These are phyloP conservation scores for Solanum lycopersicoides DNA, from an alignment of 257 asterid genomes.

Conservation along the genomic window DNA sequence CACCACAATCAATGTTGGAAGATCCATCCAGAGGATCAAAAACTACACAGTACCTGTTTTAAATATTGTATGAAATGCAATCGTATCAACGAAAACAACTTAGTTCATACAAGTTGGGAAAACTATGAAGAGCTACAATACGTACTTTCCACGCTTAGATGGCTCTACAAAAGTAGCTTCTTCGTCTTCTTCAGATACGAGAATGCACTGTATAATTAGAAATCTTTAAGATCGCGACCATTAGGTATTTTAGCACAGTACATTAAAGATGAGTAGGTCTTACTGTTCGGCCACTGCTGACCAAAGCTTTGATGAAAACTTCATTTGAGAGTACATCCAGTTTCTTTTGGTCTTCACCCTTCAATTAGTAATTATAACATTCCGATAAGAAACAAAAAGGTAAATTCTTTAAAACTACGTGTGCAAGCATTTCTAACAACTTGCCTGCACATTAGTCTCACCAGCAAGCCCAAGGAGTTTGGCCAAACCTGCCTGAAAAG, in stretches of 20 bases:
- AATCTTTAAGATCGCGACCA: background rate
- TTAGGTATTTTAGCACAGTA: background rate
- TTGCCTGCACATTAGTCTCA: slow-evolving; percentile 95
- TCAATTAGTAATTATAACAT: background rate
- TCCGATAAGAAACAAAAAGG: background rate
- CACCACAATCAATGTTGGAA: slow-evolving; percentile 96
- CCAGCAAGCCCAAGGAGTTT: slow-evolving; percentile 97
- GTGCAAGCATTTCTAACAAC: background rate
- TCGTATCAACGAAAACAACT: background rate
- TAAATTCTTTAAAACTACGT: background rate
- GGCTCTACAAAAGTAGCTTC: slow-evolving; percentile 80
- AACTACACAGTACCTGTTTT: slow-evolving; percentile 82
- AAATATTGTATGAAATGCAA: background rate
- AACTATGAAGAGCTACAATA: background rate
- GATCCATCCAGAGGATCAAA: slow-evolving; percentile 98
- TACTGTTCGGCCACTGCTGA: slow-evolving; percentile 96
- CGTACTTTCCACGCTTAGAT: slow-evolving; percentile 74
- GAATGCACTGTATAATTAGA: slow-evolving; percentile 56
- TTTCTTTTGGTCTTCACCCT: slow-evolving; percentile 97
- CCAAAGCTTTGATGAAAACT: slow-evolving; percentile 81
- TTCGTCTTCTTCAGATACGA: slow-evolving; percentile 95
- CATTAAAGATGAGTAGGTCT: slow-evolving; percentile 11
- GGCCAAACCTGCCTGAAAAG: slow-evolving; percentile 87
- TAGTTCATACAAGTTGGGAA: background rate
- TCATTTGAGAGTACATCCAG: slow-evolving; percentile 93